Percentiles rank a stretch among this genome's conserved stretches.
Conservation (phyloP, 768 basidiomycete species). For the Tricholoma sp. region DNA sequence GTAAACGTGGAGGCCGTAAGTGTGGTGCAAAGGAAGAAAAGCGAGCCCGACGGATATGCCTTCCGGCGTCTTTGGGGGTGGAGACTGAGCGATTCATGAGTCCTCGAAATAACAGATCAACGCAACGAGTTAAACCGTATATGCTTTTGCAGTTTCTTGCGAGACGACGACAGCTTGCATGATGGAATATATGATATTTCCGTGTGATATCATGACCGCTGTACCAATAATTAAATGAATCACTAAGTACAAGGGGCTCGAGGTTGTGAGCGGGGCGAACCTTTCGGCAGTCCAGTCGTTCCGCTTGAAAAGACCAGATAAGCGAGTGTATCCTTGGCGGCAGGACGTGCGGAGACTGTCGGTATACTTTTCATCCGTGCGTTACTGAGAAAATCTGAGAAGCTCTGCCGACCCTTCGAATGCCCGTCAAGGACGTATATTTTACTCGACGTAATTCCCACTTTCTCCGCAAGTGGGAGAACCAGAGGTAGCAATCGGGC, state of each 20-base stretch:
- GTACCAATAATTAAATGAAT: background rate
- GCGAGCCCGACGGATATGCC: constrained; percentile 46
- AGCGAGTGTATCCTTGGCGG: constrained; percentile 16
- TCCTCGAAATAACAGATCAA: background rate
- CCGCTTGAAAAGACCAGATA: constrained; percentile 21
- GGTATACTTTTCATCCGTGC: constrained; percentile 18
- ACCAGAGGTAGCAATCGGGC: constrained; percentile 38
- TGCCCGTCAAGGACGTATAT: constrained; percentile 47
- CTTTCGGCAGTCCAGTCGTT: constrained; percentile 21
- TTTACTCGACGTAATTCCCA: constrained; percentile 30
- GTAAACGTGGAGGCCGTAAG: constrained; percentile 54
- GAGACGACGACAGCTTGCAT: constrained; percentile 29
- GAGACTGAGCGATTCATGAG: constrained; percentile 20
- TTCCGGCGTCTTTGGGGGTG: constrained; percentile 34
- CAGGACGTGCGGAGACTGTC: constrained; percentile 5
- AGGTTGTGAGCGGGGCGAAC: constrained; percentile 5
- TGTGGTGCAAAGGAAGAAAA: constrained; percentile 66
- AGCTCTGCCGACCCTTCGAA: constrained; percentile 33
- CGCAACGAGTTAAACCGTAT: constrained; percentile 28
- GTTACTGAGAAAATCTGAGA: constrained; percentile 35
- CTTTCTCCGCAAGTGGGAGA: constrained; percentile 31
- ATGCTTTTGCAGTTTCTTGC: constrained; percentile 27
- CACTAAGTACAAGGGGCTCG: background rate
- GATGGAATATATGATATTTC: constrained; percentile 48
- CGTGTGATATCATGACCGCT: constrained; percentile 73